Evolutionary conservation across 805 yeast species (phyloP).

Genomic region (Zygosaccharomyces kombuchaensis): DNA sequence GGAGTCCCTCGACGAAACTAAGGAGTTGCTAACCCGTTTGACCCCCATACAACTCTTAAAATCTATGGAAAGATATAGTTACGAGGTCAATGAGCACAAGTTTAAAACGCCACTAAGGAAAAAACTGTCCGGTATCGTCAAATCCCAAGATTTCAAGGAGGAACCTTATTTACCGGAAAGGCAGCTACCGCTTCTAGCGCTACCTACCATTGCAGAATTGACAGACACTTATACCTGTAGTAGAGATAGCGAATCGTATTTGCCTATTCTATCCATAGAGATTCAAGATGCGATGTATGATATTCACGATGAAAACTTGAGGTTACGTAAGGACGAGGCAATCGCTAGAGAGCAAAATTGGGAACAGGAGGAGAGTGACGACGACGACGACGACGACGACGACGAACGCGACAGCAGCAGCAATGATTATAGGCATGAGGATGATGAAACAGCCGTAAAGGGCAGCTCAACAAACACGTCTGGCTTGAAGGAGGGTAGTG

Average conservation of each 20-base stretch:
- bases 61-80: constrained; percentile 69
- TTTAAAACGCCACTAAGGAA: constrained; percentile 51
- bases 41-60: constrained; percentile 68
- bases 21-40: constrained; percentile 50
- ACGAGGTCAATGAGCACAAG: constrained; percentile 76
- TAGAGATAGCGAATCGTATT: constrained; percentile 48
- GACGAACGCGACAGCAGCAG: constrained; percentile 11
- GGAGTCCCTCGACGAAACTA: constrained; percentile 54
- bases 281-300: constrained; percentile 71
- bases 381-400: constrained; percentile 9
- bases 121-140: constrained; percentile 21
- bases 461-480: constrained; percentile 9
- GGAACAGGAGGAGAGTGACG: constrained; percentile 13
- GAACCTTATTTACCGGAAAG: constrained; percentile 45
- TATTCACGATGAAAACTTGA: constrained; percentile 44
- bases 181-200: constrained; percentile 47
- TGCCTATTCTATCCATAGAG: constrained; percentile 68
- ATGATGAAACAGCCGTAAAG: constrained; percentile 11
- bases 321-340: constrained; percentile 28
- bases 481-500: not conserved
- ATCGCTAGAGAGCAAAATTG: constrained; percentile 9
- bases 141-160: constrained; percentile 13
- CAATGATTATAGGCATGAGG: constrained; percentile 13
- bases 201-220: constrained; percentile 74
- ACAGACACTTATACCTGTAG: constrained; percentile 60